Evolutionary conservation across 768 basidiomycete genomes (phyloP), one percentile per base, ranked within the genome.

Genomic region (Kwoniella bestiolae): DNA sequence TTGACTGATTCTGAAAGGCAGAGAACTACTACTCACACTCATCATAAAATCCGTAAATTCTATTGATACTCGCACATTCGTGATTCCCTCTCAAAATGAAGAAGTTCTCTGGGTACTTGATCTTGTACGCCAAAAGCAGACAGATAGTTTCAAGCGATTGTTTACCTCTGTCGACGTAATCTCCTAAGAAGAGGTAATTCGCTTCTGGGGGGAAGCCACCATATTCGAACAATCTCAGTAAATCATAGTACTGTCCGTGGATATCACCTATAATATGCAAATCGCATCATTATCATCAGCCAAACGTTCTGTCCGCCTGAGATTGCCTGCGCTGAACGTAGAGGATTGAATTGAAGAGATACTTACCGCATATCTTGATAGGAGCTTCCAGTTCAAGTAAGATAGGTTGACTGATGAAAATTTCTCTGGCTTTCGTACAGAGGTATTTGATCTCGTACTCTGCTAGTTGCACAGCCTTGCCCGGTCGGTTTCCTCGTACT

Each of bases 391-490:
- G 85, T 84, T 98, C 95, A 82, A 98, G 86, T 67, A 98, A 85
- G 81, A 98, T 97, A 68, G 95, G 95, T 82, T 99, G 95, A 83
- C 91, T 92, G 84, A 99, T 97, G 85, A 99, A 97, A 80, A 99
- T 97, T 84, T 99, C 96, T 73, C 95, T 86, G 56, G 94, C 94
- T 85, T 92, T 96, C 80, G 94, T 96, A 85, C 95, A 99, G 70
- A 99, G 87, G 82, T 94, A 93, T 83, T 94, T 95, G 87, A 99
- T 98, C 85, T 99, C 95, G 85, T 94, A 96, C 83, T 99, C 95
- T 81, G 93, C 91, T 71, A 99, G 86, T 80, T 94, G 93, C 52
- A 99, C 95, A 47, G 94, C 93, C 83, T 97, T 98, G 73, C 95
- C 95, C 50, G 95, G 95, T 83, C 96, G 87, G 85, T 98, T 96